Percentiles rank a stretch among this genome's conserved stretches.
Conservation (phyloP, 2,329 filamentous ascomycete species). For the Sclerotinia nivalis region DNA sequence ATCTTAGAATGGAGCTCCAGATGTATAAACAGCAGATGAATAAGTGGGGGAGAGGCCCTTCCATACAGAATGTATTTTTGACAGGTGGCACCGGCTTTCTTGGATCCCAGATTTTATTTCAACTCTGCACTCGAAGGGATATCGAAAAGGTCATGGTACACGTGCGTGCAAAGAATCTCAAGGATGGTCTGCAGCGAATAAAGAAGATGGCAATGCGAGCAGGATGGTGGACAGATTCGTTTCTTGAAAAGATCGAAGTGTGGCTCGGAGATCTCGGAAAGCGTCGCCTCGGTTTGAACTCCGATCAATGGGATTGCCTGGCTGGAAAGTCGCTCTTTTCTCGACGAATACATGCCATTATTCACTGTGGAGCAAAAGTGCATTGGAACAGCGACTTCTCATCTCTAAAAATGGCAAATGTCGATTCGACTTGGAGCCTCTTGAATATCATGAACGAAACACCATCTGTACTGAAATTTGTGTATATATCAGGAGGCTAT, state of each 20-base stretch:
- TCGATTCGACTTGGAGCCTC: slow-evolving; percentile 52
- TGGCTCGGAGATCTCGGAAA: slow-evolving; percentile 69
- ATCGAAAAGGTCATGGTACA: slow-evolving; percentile 31
- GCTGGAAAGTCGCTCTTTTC: slow-evolving; percentile 43
- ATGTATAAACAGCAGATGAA: slow-evolving; percentile 17
- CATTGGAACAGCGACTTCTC: slow-evolving; percentile 79
- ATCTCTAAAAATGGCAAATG: slow-evolving; percentile 69
- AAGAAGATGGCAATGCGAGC: slow-evolving; percentile 26
- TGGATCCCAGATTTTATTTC: slow-evolving; percentile 43
- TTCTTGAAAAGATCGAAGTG: slow-evolving; percentile 27
- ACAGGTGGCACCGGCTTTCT: slow-evolving; percentile 49
- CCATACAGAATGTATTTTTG: slow-evolving; percentile 35
- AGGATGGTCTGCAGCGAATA: slow-evolving; percentile 27
- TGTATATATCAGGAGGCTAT: slow-evolving; percentile 39
- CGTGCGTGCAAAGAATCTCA: slow-evolving; percentile 28
- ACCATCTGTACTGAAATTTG: slow-evolving; percentile 27
- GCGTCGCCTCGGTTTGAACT: slow-evolving; percentile 67
- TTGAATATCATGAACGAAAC: slow-evolving; percentile 27
- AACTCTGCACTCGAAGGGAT: slow-evolving; percentile 25
- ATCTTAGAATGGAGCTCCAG: slow-evolving; percentile 19
- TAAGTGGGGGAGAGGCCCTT: slow-evolving; percentile 5
- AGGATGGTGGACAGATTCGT: slow-evolving; percentile 33
- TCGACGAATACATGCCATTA: slow-evolving; percentile 63
- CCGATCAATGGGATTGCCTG: slow-evolving; percentile 63
- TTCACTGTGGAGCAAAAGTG: slow-evolving; percentile 78